A percentile compares a stretch with the other conserved stretches of the same genome.
Conservation (phyloP, 2,329 filamentous ascomycete species). For the Diaporthe citri region DNA sequence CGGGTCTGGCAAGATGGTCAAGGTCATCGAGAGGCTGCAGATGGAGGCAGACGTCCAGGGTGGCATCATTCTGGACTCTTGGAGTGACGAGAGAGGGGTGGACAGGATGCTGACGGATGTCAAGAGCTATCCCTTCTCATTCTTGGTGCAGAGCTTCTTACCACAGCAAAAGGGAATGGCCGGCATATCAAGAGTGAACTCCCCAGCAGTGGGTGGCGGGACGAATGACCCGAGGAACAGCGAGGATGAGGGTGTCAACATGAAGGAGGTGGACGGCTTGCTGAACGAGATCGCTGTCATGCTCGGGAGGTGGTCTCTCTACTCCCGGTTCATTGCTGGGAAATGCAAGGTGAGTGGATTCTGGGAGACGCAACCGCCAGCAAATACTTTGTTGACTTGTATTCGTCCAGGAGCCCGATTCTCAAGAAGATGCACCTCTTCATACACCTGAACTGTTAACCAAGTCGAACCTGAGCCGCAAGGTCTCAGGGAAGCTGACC, state of each 20-base stretch:
- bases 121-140: conserved; percentile 98
- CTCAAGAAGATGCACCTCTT: conserved; percentile 68
- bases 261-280: conserved; percentile 93
- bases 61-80: conserved; percentile 94
- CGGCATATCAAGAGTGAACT: conserved; percentile 78
- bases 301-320: conserved; percentile 93
- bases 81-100: conserved; percentile 89
- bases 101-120: conserved; percentile 92
- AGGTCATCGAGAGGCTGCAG: conserved; percentile 92
- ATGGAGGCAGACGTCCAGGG: conserved; percentile 96
- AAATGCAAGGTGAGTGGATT: conserved; percentile 81
- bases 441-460: conserved; percentile 79
- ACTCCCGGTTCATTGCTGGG: conserved; percentile 86
- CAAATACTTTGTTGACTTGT: conserved; percentile 44
- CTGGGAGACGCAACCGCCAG: conserved; percentile 41
- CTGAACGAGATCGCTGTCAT: conserved; percentile 91
- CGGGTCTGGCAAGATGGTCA: conserved; percentile 91
- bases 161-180: conserved; percentile 73
- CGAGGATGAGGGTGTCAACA: conserved; percentile 94
- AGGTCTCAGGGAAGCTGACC: conserved; percentile 80
- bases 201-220: conserved; percentile 72
- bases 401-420: conserved; percentile 60
- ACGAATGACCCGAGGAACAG: conserved; percentile 68
- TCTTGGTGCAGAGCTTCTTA: conserved; percentile 94
- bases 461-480: conserved; percentile 84